Conservation (phyloP, 2,329 filamentous ascomycete genomes). For the Lizonia empirigonia region DNA sequence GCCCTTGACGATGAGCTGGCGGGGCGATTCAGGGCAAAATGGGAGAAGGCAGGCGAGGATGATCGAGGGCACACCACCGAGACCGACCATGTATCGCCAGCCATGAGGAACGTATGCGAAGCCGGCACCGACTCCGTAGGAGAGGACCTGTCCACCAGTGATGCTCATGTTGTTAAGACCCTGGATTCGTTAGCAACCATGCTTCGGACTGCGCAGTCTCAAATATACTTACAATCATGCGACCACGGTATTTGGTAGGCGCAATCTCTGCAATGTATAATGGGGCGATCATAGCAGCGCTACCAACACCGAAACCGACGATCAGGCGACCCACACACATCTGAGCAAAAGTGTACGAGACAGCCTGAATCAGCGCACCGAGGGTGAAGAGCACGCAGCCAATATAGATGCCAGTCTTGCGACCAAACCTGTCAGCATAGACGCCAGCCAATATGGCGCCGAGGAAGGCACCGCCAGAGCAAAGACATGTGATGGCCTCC, state of each 20-base stretch:
- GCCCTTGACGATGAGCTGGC: conserved; percentile 58
- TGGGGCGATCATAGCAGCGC: conserved; percentile 55
- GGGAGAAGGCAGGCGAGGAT: conserved; percentile 52
- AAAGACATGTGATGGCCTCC: conserved; percentile 60
- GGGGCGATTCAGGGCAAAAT: conserved; percentile 51
- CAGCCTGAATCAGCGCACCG: conserved; percentile 37
- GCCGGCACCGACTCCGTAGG: conserved; percentile 38
- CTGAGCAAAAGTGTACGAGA: conserved; percentile 49
- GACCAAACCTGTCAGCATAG: conserved; percentile 46
- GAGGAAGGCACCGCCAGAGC: conserved; percentile 56
- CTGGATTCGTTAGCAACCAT: background rate
- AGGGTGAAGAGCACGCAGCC: conserved; percentile 48
- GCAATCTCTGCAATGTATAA: conserved; percentile 59
- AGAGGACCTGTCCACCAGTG: conserved; percentile 40
- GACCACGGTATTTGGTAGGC: conserved; percentile 56
- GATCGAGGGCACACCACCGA: conserved; percentile 50
- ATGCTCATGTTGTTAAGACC: conserved; percentile 55
- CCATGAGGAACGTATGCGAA: conserved; percentile 46
- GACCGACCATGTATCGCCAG: conserved; percentile 55
- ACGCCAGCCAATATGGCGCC: conserved; percentile 45
- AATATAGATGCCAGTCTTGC: conserved; percentile 49
- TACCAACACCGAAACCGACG: conserved; percentile 58
- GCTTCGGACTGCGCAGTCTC: background rate
- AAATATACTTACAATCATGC: conserved; percentile 47
- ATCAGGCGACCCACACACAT: conserved; percentile 55